Base-by-base conservation (phyloP, 805 yeast species). In the Saturnispora saitoi region DNA sequence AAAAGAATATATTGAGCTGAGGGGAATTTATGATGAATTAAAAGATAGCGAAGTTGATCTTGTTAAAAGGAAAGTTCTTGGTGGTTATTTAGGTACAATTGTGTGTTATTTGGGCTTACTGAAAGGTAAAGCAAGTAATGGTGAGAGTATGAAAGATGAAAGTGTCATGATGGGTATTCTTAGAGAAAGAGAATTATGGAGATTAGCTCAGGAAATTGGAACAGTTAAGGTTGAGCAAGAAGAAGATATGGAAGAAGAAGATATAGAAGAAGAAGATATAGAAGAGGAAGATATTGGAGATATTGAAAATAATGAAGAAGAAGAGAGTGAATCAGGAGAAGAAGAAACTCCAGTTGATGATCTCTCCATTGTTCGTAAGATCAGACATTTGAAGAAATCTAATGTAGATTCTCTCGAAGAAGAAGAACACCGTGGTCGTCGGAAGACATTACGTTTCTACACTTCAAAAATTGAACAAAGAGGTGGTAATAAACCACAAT, bases 381-480 rank as follows among this genome's bases (percentile, higher is more conserved):
- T 80, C 59, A 78, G 72, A 59, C 67, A 57, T 44, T 59, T 60
- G n/a, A 56, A 58, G 28, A 39, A 56, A n/a, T 12, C 5, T 6
- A 55, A 56, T 51, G 55, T 86, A 40, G 95, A 86, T 45, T 93
- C 80, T 26, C 81, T 88, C 43, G 98, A 93, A 66, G 74, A 76
- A 41, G 95, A 87, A 60, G 98, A 89, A 50, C 91, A 90, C 70
- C 78, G 76, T 51, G 77, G 81, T 19, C 80, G 95, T 58, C 85
- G 83, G 71, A 79, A 78, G 61, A 76, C 95, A 2, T 77, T 93
- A 58, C 81, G 98, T 52, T 93, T 93, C 80, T 93, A 93, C 74
- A 93, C 99, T 1, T 86, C 98, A 50, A 90, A 91, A 67, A 90
- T 93, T 65, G 96, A 89, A 64, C 95, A 90, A 68, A 83, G 82